Evolutionary conservation across 1,284 basidiomycete genomes (phyloP).

Genomic region (Ustanciosporium gigantosporum): DNA sequence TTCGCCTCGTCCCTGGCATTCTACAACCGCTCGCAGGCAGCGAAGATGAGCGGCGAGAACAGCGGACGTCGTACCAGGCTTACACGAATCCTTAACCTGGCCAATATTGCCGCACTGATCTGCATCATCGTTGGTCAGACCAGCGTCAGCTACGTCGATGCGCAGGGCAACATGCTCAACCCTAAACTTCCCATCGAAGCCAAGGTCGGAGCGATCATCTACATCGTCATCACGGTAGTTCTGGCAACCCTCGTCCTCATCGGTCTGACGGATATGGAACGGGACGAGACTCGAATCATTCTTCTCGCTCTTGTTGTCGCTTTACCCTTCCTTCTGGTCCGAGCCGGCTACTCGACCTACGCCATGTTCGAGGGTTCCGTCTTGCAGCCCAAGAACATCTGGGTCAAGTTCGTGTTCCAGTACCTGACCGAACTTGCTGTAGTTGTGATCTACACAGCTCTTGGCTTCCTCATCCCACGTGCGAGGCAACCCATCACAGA

Average conservation of each 20-base stretch:
- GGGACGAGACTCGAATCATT: slow-evolving; percentile 1
- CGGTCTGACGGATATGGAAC: background rate
- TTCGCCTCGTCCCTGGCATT: slow-evolving; percentile 11
- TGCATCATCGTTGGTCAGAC: slow-evolving; percentile 19
- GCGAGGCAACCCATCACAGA: background rate
- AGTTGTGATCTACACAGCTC: background rate
- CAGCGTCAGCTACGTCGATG: slow-evolving; percentile 1
- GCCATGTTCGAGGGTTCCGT: background rate
- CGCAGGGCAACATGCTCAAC: background rate
- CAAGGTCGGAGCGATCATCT: slow-evolving; percentile 11
- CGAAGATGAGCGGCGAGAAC: background rate
- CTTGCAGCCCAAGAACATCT: slow-evolving; percentile 6
- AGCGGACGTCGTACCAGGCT: background rate
- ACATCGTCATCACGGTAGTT: slow-evolving; percentile 4
- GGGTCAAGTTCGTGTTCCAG: slow-evolving; percentile 17
- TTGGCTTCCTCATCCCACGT: slow-evolving; percentile 6
- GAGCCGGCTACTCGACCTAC: slow-evolving; percentile 10
- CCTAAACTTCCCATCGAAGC: slow-evolving; percentile 3
- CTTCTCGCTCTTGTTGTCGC: background rate
- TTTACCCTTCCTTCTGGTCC: slow-evolving; percentile 6
- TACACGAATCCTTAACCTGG: slow-evolving; percentile 6
- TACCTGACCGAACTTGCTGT: slow-evolving; percentile 9
- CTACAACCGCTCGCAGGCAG: slow-evolving; percentile 1
- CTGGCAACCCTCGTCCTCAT: background rate
- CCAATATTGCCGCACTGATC: slow-evolving; percentile 18